A percentile compares a stretch with the other conserved stretches of the same genome.
phyloP scores from a whole-genome alignment of 2,329 filamentous ascomycete genomes.

The Sordariomycetes sp. region DNA sequence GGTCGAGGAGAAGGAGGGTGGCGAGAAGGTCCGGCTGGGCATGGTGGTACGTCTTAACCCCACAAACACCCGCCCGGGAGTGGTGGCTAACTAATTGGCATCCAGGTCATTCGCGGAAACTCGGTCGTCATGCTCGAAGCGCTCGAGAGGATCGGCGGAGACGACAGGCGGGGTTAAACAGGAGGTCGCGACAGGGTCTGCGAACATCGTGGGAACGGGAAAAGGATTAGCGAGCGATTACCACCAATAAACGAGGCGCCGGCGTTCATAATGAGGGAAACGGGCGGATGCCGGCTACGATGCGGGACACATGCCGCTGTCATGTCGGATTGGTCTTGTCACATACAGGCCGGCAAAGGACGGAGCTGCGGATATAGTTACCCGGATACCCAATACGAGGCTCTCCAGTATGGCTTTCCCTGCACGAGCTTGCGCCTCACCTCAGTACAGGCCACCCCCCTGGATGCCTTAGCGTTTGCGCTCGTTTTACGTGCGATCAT shows the following conservation, averaged over 20 bases:
- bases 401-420: neutral
- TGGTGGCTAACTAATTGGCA: neutral
- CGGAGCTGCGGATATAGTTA: neutral
- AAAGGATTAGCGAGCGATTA: neutral
- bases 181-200: neutral
- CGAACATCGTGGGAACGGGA: neutral
- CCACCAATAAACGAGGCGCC: conserved; percentile 4
- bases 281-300: neutral
- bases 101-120: conserved; percentile 85
- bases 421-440: neutral
- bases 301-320: neutral
- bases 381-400: neutral
- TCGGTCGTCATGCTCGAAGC: conserved; percentile 97
- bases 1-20: conserved; percentile 83
- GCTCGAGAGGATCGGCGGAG: conserved; percentile 52
- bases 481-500: no score
- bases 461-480: no score
- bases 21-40: conserved; percentile 80
- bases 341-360: neutral
- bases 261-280: neutral
- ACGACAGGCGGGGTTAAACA: conserved; percentile 25
- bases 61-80: no score
- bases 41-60: conserved; percentile 60
- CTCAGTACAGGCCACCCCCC: no score
- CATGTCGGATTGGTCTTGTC: neutral